These are phyloP conservation scores for Mycena galopus DNA, from an alignment of 768 basidiomycete genomes.

Conservation along the genomic window DNA sequence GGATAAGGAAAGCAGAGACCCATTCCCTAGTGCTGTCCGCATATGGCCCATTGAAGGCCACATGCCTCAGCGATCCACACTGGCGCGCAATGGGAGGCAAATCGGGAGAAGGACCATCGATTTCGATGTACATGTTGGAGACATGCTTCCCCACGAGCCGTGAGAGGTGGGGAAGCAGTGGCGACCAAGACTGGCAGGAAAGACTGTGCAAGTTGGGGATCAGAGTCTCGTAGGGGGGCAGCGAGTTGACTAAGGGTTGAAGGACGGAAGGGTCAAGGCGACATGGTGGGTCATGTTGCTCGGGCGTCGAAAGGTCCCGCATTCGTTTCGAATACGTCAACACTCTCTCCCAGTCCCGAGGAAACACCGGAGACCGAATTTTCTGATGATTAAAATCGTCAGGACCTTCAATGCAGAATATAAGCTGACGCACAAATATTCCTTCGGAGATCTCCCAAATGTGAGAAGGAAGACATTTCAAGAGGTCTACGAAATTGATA, in stretches of 20 bases:
- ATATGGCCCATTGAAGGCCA: no score
- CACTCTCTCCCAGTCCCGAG: slow-evolving; percentile 13
- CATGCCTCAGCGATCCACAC: no score
- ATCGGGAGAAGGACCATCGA: no score
- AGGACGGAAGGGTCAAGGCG: slow-evolving; percentile 7
- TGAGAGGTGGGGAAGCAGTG: slow-evolving; percentile 3
- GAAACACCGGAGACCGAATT: slow-evolving; percentile 12
- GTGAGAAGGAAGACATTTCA: slow-evolving; percentile 19
- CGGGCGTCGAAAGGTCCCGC: not conserved
- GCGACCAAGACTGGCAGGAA: not conserved
- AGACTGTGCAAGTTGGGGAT: slow-evolving; percentile 15
- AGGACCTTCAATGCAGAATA: slow-evolving; percentile 4
- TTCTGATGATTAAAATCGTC: no score
- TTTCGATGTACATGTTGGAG: no score
- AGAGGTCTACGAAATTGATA: not conserved
- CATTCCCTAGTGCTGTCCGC: slow-evolving; percentile 7
- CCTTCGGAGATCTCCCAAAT: slow-evolving; percentile 5
- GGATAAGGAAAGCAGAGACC: slow-evolving; percentile 10
- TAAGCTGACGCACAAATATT: slow-evolving; percentile 12
- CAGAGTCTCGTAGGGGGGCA: slow-evolving; percentile 3
- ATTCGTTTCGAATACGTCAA: slow-evolving; percentile 9
- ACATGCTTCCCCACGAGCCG: slow-evolving; percentile 6
- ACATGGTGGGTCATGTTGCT: not conserved
- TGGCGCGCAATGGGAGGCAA: no score
- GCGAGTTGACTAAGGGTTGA: slow-evolving; percentile 6